Percentiles rank a stretch among this genome's conserved stretches.
Conservation (phyloP, 2,329 filamentous ascomycete genomes). For the Ilyonectria mors-panacis region DNA sequence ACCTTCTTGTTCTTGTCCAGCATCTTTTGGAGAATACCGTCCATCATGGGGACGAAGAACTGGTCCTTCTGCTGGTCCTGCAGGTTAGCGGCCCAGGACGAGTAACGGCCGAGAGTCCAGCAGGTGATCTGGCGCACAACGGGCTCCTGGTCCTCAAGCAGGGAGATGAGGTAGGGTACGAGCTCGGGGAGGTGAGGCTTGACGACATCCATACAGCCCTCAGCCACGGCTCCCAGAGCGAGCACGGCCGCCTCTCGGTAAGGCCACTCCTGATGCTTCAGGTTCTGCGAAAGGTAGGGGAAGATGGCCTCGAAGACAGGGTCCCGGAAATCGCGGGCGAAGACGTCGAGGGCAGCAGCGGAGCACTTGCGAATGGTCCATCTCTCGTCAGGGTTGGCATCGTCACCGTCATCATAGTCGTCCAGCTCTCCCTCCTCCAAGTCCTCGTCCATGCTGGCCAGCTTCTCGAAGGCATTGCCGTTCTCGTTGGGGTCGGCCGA, state of each 20-base stretch:
- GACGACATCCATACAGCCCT: conserved; percentile 92
- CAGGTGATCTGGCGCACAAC: conserved; percentile 97
- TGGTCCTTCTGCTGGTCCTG: conserved; percentile 77
- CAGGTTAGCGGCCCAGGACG: conserved; percentile 88
- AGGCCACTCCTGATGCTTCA: conserved; percentile 91
- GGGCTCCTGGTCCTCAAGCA: conserved; percentile 87
- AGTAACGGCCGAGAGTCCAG: conserved; percentile 96
- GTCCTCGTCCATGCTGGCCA: conserved; percentile 77
- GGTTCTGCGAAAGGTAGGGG: conserved; percentile 91
- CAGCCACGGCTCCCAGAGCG: conserved; percentile 93
- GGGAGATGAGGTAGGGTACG: conserved; percentile 88
- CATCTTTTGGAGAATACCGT: conserved; percentile 94
- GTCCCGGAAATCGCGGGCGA: conserved; percentile 90
- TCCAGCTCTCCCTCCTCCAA: conserved; percentile 91
- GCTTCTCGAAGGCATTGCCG: conserved; percentile 69
- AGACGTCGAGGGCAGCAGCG: conserved; percentile 93
- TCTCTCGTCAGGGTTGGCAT: conserved; percentile 86
- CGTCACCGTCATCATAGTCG: conserved; percentile 81
- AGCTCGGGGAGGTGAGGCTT: conserved; percentile 92
- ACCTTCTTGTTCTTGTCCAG: conserved; percentile 98
- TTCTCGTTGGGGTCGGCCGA: conserved; percentile 68
- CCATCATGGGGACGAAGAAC: conserved; percentile 97
- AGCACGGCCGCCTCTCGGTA: conserved; percentile 95
- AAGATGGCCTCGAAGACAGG: conserved; percentile 93
- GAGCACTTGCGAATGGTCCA: conserved; percentile 99